Evolutionary conservation across 108 stramenopile genomes (phyloP), one percentile per base, ranked within the genome.

Genomic region (Cyclotella baltica): DNA sequence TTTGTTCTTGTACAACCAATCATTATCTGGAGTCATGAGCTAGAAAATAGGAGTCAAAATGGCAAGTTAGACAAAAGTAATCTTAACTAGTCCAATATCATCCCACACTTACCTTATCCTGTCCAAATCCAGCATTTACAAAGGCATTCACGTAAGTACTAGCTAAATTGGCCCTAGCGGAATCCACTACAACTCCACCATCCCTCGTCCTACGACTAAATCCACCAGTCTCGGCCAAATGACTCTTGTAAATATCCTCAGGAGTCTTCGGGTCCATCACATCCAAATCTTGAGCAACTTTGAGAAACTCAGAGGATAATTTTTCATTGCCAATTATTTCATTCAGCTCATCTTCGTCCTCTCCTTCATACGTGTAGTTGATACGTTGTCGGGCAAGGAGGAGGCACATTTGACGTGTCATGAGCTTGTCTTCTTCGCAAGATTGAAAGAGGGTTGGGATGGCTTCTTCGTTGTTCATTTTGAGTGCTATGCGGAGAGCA

Each of bases 181-280:
- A 98, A 76, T 99, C 98, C 22, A 99, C 97, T 59, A 91, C 87
- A 0, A 84, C 94, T 4, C 85, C 93, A 46, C 92, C 82, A 15
- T 96, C 93, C 53, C 96, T 81, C 34, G 94, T 80, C 18, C 98
- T 77, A 67, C n/a, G n/a, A n/a, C 85, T 87, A 75, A 97, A 96
- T 8, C 97, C 97, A 18, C 90, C 95, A 31, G 96, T 94, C 81
- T 99, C 99, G 16, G 97, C 93, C 68, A 99, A 89, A 81, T 98
- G 98, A 76, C 89, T 93, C 88, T 99, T 99, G 96, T 98, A 99
- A 65, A 99, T 98, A 72, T 99, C 98, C 85, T 99, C 98, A 1
- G 98, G 95, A 38, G 94, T 96, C 74, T 97, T 97, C 15, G 98
- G 87, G 69, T 98, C 97, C 87, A 95, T 88, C 31, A 98, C 97